phyloP scores from a whole-genome alignment of 2,329 filamentous ascomycete species.

The Colletotrichum eremochloae region DNA sequence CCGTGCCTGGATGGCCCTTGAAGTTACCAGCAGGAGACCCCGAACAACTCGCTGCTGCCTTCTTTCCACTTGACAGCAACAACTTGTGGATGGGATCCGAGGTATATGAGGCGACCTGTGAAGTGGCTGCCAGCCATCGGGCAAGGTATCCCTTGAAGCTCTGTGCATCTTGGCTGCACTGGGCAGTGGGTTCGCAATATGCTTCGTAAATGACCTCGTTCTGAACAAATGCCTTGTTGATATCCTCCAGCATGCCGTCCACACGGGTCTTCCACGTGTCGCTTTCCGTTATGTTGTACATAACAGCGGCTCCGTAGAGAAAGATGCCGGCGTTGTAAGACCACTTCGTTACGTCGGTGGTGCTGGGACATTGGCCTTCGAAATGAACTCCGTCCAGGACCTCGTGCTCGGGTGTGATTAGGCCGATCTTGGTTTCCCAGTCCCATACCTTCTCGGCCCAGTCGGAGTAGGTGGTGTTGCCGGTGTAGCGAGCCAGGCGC shows the following conservation, averaged over 20 bases:
- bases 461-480: constrained; percentile 81
- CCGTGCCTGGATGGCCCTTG: constrained; percentile 58
- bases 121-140: constrained; percentile 73
- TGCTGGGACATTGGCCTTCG: constrained; percentile 69
- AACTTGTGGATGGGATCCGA: constrained; percentile 67
- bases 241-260: constrained; percentile 69
- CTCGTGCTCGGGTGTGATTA: constrained; percentile 68
- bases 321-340: constrained; percentile 78
- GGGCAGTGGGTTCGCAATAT: constrained; percentile 69
- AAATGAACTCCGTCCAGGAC: constrained; percentile 65
- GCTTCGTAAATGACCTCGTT: constrained; percentile 74
- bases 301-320: constrained; percentile 70
- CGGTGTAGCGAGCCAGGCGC: constrained; percentile 82
- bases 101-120: constrained; percentile 72
- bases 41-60: constrained; percentile 72
- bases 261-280: constrained; percentile 69
- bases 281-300: constrained; percentile 71
- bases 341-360: constrained; percentile 72
- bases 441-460: constrained; percentile 81
- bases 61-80: constrained; percentile 68
- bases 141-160: constrained; percentile 80
- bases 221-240: constrained; percentile 61
- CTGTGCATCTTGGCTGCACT: constrained; percentile 79
- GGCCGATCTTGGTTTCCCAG: constrained; percentile 68
- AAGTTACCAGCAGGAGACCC: constrained; percentile 67